Base-by-base conservation (phyloP, 257 asterid species). In the Solanum chilense region DNA sequence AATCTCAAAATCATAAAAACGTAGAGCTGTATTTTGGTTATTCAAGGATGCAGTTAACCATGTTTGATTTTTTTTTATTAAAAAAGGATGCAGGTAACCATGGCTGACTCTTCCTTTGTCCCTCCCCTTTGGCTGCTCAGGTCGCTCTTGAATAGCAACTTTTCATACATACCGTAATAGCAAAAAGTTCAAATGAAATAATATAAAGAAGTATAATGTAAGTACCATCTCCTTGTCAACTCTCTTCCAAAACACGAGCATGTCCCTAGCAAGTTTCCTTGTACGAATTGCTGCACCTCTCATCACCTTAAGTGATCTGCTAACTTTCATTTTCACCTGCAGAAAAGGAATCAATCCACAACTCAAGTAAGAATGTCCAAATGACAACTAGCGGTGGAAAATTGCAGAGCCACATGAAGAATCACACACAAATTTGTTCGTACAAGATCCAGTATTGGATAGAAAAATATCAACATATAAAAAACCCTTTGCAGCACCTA, bases 211-310 rank as follows among this genome's bases (percentile, higher is more conserved):
- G 62, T 31, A 86, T 45, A 85, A 89, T 81, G 86, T 41, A 69
- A 49, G 37, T 95, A 97, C 99, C 99, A 96, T 97, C 98, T 97
- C 99, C 91, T 96, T 96, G 90, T 97, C 99, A 69, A 96, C 98
- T 95, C 98, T 96, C 93, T 97, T 97, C 99, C 99, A 97, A 88
- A 93, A 93, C 37, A 95, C 96, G 47, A 97, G 91, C 99, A 97
- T 96, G 90, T 96, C 99, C 85, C 98, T 94, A 11, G 99, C 96
- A 92, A 97, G 89, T 92, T 92, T 96, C 92, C 99, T 92, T 64
- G 99, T 95, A 88, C 99, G 94, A 35, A 95, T 83, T 47, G 94
- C 94, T 87, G 99, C 98, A 90, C 98, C 95, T 91, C 93, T 93
- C 98, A 96, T 96, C 92, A 95, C 86, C 88, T 96, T 96, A 85